A percentile compares a stretch with the other conserved stretches of the same genome.
Conservation (phyloP, 805 yeast genomes). For the Kodamaea neixiangensis region DNA sequence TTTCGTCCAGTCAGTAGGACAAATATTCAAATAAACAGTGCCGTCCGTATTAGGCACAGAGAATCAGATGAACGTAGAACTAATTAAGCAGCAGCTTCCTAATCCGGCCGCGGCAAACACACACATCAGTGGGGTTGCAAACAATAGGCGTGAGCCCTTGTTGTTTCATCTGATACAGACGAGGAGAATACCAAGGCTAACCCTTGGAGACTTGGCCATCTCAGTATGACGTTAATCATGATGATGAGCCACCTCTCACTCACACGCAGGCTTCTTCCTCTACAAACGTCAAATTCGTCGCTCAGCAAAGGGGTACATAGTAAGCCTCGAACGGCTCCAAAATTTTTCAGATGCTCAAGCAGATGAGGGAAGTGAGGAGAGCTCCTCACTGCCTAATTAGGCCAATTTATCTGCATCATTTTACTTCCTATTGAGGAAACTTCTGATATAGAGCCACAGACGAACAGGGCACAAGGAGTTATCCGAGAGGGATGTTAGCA, state of each 20-base stretch:
- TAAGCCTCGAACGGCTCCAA: not conserved
- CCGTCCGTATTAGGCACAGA: not conserved
- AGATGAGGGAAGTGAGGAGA: not conserved
- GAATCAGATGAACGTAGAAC: constrained; percentile 4
- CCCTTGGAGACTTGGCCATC: no score
- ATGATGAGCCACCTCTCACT: no score
- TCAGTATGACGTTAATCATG: no score
- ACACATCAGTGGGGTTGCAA: constrained; percentile 5
- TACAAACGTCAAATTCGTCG: no score
- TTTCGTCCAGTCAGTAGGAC: not conserved
- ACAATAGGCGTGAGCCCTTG: not conserved
- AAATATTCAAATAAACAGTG: not conserved
- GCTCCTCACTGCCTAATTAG: constrained; percentile 4
- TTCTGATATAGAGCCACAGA: constrained; percentile 2
- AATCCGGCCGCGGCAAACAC: constrained; percentile 8
- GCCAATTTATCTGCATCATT: constrained; percentile 3
- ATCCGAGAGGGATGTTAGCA: not conserved
- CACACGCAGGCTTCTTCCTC: no score
- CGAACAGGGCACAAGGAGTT: not conserved
- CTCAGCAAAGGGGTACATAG: not conserved
- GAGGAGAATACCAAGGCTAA: not conserved
- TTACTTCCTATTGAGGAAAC: constrained; percentile 7
- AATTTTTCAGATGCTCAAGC: not conserved
- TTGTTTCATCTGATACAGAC: not conserved
- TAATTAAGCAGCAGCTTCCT: constrained; percentile 8